Base-by-base conservation (phyloP, 2,329 filamentous ascomycete species). In the Penicillium verrucosum region DNA sequence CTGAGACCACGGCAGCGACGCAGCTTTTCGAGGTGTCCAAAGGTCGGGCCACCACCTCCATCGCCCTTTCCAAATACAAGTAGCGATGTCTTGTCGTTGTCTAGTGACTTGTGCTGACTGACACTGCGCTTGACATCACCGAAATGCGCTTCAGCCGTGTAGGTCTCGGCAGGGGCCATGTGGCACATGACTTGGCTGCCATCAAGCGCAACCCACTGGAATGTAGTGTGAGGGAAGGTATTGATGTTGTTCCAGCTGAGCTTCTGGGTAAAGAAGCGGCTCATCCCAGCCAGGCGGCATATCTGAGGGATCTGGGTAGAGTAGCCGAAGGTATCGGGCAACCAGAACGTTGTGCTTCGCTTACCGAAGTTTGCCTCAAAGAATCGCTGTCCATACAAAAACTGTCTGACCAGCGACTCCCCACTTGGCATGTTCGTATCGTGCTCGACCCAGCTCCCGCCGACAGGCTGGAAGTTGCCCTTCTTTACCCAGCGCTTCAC, bases 191-290 rank as follows among this genome's bases (percentile, higher is more conserved):
- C 94, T 70, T 97, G 94, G 69, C 90, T 96, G 56, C 94, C 93
- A 73, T 99, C 94, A 14, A 97, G 84, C 12, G 92, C 86, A 32
- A 99, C 92, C 94, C 94, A 99, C 75, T 96, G 96, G 81, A 99
- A 99, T 0, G 94, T 97, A 6, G 94, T 97, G 71, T 97, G 94
- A 0, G 94, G 94, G 77, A 97, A 99, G 70, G 89, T 96, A 78
- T 97, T 97, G 82, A 97, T 97, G 73, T 97, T 97, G 80, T 97
- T 97, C 94, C 94, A 99, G 80, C 93, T 97, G 58, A 99, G 81
- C 78, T 99, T 99, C 75, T 99, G 94, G 0, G 94, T 99, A 69
- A 99, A 89, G 80, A 99, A 99, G 34, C 93, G 86, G 56, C 85
- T 89, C 94, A 99, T 97, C 21, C 92, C 93, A n/a, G 94, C 89